Evolutionary conservation across 1,284 basidiomycete species (phyloP).

Genomic region (Porogramme epimiltina): DNA sequence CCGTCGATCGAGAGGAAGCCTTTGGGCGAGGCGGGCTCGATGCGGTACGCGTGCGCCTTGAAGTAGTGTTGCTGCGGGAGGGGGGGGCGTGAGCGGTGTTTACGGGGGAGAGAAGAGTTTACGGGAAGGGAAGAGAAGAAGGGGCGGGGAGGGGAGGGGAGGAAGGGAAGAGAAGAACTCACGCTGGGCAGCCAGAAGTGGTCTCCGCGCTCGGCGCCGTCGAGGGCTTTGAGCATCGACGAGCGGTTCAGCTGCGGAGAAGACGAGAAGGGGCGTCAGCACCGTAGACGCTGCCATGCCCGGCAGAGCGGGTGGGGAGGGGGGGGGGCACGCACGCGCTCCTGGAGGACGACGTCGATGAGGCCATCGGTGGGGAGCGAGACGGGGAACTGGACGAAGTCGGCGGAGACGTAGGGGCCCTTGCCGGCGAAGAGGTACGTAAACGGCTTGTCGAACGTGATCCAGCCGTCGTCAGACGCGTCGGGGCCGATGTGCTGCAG

Average conservation of each 20-base stretch:
- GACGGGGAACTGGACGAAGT: slow-evolving; percentile 88
- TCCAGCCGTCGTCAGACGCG: slow-evolving; percentile 61
- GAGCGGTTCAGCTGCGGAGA: slow-evolving; percentile 51
- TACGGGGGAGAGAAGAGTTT: too few relatives aligned
- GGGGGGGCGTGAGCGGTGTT: not conserved
- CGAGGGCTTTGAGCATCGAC: slow-evolving; percentile 61
- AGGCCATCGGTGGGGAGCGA: slow-evolving; percentile 79
- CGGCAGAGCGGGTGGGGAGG: not conserved
- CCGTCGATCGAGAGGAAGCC: slow-evolving; percentile 79
- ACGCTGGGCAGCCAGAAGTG: slow-evolving; percentile 70
- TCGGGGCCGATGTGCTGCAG: slow-evolving; percentile 44
- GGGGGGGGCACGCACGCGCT: slow-evolving; percentile 45
- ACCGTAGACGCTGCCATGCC: not conserved
- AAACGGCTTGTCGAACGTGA: slow-evolving; percentile 68
- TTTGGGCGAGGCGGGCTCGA: slow-evolving; percentile 61
- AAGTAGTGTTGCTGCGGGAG: slow-evolving; percentile 72
- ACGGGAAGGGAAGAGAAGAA: too few relatives aligned
- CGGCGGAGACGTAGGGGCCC: slow-evolving; percentile 65
- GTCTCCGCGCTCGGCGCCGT: slow-evolving; percentile 69
- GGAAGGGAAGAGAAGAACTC: not conserved
- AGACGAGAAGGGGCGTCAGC: not conserved
- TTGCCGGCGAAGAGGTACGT: slow-evolving; percentile 75
- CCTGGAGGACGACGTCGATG: slow-evolving; percentile 79
- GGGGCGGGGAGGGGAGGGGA: not conserved
- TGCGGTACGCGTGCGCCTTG: slow-evolving; percentile 77